These are phyloP conservation scores for Abeoforma whisleri DNA, from an alignment of 78 protist genomes.

Conservation along the genomic window DNA sequence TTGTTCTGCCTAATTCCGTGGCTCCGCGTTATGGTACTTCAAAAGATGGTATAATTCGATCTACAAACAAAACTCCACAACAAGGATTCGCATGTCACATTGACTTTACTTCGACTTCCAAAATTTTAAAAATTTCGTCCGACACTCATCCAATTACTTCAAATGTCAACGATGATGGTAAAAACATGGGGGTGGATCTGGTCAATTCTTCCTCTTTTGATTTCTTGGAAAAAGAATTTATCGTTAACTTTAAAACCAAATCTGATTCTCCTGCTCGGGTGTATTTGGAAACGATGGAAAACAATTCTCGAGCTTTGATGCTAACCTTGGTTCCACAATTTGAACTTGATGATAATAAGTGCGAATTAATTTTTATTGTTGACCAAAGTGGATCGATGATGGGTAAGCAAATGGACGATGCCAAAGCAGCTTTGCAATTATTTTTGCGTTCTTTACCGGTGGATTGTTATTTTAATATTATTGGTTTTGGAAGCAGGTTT, in stretches of 20 bases:
- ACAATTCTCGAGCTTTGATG: conserved; percentile 12
- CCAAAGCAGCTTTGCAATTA: conserved; percentile 36
- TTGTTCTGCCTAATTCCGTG: conserved; percentile 60
- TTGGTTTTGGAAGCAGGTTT: conserved; percentile 50
- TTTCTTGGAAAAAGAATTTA: conserved; percentile 48
- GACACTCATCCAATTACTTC: conserved; percentile 3
- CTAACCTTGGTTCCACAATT: conserved; percentile 37
- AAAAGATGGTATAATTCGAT: conserved; percentile 30
- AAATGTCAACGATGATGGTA: conserved; percentile 30
- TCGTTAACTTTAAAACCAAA: conserved; percentile 38
- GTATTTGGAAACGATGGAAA: conserved; percentile 55
- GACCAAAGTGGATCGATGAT: conserved; percentile 57
- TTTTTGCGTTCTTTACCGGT: conserved; percentile 50
- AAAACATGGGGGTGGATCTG: conserved; percentile 35
- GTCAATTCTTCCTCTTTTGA: conserved; percentile 24
- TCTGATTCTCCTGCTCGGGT: conserved; percentile 51
- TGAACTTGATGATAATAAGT: not conserved
- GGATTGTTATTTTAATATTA: conserved; percentile 48
- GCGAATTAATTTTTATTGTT: conserved; percentile 51
- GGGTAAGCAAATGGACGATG: conserved; percentile 28
- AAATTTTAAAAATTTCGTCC: conserved; percentile 20
- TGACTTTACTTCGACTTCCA: conserved; percentile 35
- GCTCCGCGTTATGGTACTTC: conserved; percentile 53
- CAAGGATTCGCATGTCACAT: conserved; percentile 23
- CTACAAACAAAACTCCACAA: not conserved